Base-by-base conservation (phyloP, 257 asterid species). In the Penstemon davidsonii region DNA sequence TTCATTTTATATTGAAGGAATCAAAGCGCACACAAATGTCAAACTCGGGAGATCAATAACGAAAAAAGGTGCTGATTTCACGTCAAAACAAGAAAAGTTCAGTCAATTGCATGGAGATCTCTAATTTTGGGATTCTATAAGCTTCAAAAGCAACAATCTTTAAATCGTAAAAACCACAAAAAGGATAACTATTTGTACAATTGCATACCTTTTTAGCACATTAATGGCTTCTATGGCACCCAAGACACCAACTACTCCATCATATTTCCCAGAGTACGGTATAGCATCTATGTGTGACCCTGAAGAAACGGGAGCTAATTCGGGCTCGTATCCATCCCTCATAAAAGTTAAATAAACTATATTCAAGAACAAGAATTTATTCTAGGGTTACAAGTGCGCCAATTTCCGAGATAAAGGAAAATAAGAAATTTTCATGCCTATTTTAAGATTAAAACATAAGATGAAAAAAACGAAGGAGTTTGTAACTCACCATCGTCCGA, bases 221-320 rank as follows among this genome's bases (percentile, higher is more conserved):
- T 88, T 88, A 72, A 93, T 81, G 82, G 99, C 95, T 86, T 93
- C 99, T 50, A 88, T 87, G 54, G 97, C 99, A 82, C 99, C 97
- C 82, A 93, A 78, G 41, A 93, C 99, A 19, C 99, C 99, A 75
- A 93, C 86, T 19, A 93, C 96, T 12, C 97, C 99, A 72, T 90
- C 97, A 78, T 90, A 93, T 75, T 93, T 90, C 38, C 99, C 96
- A 0, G 99, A 93, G 78, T 81, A 93, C 13, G 99, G 99, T 76
- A 90, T 93, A 60, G 97, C 99, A 70, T 93, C 97, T 67, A 81
- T 80, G 78, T 90, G 99, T 61, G 99, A 90, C 4, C 99, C 99
- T 11, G 96, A 88, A 38, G 87, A 76, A 69, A 93, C 95, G 4
- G 96, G 83, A 63, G 96, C 76, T 11, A 88, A 83, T 79, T 90